phyloP scores from a whole-genome alignment of 176 grass and related monocot genomes.

The Pontederia crassipes region DNA sequence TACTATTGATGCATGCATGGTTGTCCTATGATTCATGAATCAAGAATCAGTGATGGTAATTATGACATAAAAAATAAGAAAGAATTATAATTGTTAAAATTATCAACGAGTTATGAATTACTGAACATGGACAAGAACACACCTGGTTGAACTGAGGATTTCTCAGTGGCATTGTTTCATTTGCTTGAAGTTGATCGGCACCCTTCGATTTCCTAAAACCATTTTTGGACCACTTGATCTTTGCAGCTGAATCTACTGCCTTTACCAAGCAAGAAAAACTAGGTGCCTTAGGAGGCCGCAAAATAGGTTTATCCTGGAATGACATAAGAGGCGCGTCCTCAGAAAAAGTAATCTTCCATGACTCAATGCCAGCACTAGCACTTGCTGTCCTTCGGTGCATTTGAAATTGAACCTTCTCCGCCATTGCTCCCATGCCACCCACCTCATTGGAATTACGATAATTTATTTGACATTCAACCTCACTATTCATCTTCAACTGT shows the following conservation, averaged over 20 bases:
- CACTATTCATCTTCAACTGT: slow-evolving; percentile 32
- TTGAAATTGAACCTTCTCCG: slow-evolving; percentile 21
- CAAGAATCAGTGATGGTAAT: too few species aligned
- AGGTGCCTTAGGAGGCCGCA: slow-evolving; percentile 37
- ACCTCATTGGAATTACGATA: slow-evolving; percentile 41
- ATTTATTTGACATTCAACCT: slow-evolving; percentile 45
- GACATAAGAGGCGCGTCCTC: slow-evolving; percentile 40
- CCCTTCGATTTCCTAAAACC: slow-evolving; percentile 45
- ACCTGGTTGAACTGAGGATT: slow-evolving; percentile 52
- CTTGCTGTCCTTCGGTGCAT: slow-evolving; percentile 54
- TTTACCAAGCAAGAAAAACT: slow-evolving; percentile 43
- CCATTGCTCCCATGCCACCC: slow-evolving; percentile 19
- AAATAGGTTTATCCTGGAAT: slow-evolving; percentile 33
- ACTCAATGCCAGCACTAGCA: slow-evolving; percentile 57
- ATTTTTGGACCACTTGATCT: slow-evolving; percentile 53
- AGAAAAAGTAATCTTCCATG: slow-evolving; percentile 50
- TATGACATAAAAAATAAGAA: too few species aligned
- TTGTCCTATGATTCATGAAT: too few species aligned
- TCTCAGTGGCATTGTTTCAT: slow-evolving; percentile 38
- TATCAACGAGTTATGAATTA: too few species aligned
- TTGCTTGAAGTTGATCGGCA: slow-evolving; percentile 31
- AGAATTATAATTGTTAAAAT: too few species aligned
- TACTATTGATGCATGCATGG: background rate
- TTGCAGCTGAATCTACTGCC: slow-evolving; percentile 47
- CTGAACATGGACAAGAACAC: background rate